phyloP scores from a whole-genome alignment of 805 yeast genomes.

The Nakazawaea molendinolei region DNA sequence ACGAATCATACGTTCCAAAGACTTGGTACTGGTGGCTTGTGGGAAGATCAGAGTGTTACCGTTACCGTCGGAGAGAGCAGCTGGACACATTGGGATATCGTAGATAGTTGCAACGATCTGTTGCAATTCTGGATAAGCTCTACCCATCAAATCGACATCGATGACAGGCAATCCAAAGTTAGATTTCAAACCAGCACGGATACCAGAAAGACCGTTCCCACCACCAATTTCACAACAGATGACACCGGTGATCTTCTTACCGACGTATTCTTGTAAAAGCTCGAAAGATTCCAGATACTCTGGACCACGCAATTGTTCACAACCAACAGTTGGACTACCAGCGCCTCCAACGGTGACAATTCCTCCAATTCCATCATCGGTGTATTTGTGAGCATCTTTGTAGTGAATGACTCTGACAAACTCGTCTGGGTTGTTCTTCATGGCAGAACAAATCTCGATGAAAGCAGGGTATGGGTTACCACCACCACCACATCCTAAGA shows the following conservation, averaged over 20 bases:
- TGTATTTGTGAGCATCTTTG: conserved; percentile 21
- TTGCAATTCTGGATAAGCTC: conserved; percentile 40
- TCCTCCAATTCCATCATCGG: conserved; percentile 14
- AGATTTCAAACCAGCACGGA: conserved; percentile 8
- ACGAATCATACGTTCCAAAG: conserved; percentile 32
- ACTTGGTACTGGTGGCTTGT: conserved; percentile 24
- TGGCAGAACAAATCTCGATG: conserved; percentile 26
- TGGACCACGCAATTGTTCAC: conserved; percentile 35
- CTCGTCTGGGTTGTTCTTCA: conserved; percentile 26
- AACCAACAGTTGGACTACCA: conserved; percentile 43
- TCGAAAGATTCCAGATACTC: conserved; percentile 29
- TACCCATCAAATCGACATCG: conserved; percentile 41
- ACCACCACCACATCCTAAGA: conserved; percentile 47
- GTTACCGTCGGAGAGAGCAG: conserved; percentile 30
- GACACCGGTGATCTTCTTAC: conserved; percentile 22
- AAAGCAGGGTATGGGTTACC: conserved; percentile 38
- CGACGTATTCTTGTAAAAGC: conserved; percentile 21
- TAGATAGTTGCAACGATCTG: conserved; percentile 30
- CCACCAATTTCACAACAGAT: conserved; percentile 38
- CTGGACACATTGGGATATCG: conserved; percentile 20
- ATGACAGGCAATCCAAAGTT: conserved; percentile 20
- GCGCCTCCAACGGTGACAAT: conserved; percentile 15
- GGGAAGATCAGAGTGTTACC: conserved; percentile 31
- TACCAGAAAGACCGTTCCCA: conserved; percentile 30
- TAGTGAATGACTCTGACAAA: conserved; percentile 28